Evolutionary conservation across 73 alveolate species (phyloP).

Genomic region (Paramecium sonneborni): DNA sequence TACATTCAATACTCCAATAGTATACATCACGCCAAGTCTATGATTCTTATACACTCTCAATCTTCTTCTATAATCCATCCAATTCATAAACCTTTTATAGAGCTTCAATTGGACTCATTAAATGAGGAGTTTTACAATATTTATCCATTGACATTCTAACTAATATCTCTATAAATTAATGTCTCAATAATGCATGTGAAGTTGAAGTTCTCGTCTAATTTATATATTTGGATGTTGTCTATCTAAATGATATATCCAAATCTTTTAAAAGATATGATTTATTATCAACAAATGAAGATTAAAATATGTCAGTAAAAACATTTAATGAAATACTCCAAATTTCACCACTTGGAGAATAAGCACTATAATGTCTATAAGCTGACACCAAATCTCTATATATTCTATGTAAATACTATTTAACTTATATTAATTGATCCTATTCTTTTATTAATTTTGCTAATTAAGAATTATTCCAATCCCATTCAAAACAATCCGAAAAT

Average conservation of each 20-base stretch:
- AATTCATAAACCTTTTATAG: constrained; percentile 3
- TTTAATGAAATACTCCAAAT: constrained; percentile 36
- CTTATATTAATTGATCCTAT: not conserved
- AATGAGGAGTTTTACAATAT: constrained; percentile 21
- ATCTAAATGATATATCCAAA: constrained; percentile 31
- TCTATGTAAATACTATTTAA: not conserved
- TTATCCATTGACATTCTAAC: constrained; percentile 66
- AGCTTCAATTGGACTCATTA: constrained; percentile 49
- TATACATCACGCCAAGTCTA: constrained; percentile 55
- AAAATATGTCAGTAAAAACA: constrained; percentile 41
- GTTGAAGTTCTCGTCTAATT: constrained; percentile 36
- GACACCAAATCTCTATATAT: constrained; percentile 45
- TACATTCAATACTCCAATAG: constrained; percentile 63
- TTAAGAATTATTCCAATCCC: constrained; percentile 26
- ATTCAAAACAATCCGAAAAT: constrained; percentile 20
- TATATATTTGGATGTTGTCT: constrained; percentile 33
- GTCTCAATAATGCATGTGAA: constrained; percentile 59
- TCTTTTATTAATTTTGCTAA: constrained; percentile 11
- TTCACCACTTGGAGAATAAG: constrained; percentile 40
- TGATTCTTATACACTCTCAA: constrained; percentile 41
- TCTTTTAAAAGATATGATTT: not conserved
- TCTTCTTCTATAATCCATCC: constrained; percentile 22
- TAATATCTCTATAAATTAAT: constrained; percentile 56
- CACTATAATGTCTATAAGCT: constrained; percentile 43
- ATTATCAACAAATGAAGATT: not conserved